Percentiles rank a stretch among this genome's conserved stretches.
These are phyloP conservation scores for Pseudogymnoascus pannorum DNA, from an alignment of 2,329 filamentous ascomycete species.

Conservation along the genomic window DNA sequence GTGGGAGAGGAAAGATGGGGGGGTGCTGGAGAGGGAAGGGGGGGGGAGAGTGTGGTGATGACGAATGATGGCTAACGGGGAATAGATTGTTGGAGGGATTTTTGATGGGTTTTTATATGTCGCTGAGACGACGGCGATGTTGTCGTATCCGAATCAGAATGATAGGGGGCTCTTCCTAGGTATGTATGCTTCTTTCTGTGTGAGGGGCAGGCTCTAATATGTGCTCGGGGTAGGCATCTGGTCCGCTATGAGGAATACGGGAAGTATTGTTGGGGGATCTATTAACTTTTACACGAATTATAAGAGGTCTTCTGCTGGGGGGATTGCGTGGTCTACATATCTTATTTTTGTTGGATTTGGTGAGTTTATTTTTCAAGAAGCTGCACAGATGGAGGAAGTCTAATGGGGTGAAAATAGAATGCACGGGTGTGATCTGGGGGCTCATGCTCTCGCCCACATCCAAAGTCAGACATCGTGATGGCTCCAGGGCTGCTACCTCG, in stretches of 20 bases:
- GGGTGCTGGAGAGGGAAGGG: background rate
- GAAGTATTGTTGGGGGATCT: conserved; percentile 30
- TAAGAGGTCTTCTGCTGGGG: conserved; percentile 16
- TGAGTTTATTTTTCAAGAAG: conserved; percentile 8
- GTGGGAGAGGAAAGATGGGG: conserved; percentile 9
- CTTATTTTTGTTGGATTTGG: conserved; percentile 28
- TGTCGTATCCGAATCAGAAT: conserved; percentile 30
- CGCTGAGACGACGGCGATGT: conserved; percentile 31
- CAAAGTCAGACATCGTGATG: conserved; percentile 24
- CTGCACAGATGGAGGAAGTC: background rate
- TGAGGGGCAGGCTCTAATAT: background rate
- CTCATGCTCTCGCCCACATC: conserved; percentile 24
- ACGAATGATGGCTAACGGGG: background rate
- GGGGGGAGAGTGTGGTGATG: background rate
- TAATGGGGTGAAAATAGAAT: background rate
- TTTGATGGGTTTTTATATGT: conserved; percentile 29
- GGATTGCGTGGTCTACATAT: conserved; percentile 28
- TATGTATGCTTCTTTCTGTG: background rate
- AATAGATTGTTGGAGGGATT: conserved; percentile 20
- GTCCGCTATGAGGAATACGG: conserved; percentile 29
- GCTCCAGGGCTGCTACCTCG: conserved; percentile 19
- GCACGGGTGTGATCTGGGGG: conserved; percentile 25
- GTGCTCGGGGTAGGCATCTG: conserved; percentile 21
- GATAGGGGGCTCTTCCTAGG: conserved; percentile 29
- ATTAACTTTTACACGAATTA: conserved; percentile 30